Base-by-base conservation (phyloP, 2,329 filamentous ascomycete genomes). In the Fusarium veterinarium region DNA sequence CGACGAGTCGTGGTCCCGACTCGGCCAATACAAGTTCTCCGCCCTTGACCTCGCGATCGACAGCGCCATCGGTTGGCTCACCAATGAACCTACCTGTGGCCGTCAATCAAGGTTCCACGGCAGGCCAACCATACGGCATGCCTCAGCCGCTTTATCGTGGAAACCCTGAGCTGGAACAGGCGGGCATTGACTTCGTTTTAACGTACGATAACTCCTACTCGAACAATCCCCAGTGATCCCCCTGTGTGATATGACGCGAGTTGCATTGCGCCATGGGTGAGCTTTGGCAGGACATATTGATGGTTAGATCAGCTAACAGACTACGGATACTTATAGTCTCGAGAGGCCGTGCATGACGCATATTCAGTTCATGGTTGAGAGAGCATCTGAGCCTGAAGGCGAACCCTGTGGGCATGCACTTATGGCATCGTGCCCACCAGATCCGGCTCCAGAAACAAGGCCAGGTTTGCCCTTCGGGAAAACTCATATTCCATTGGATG, bases 261-360 rank as follows among this genome's bases (percentile, higher is more conserved):
- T 68, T 68, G 57, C 68, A 52, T 69, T 65, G 45, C 64, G 64
- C 65, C 58, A 64, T 64, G 53, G 69, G 71, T 74, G 71, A 72
- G 52, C 63, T 74, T 72, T 73, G 71, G 70, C 61, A 71, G 60
- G 41, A 60, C 60, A 64, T 52, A 25, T 48, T 45, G 42, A 45
- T 42, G 49, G 56, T 76, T 79, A 69, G 78, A 73, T 78, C 79
- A 78, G 81, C 82, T 89, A 83, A 86, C 85, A 79, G 80, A 81
- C 80, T 77, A 79, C 80, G 75, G 77, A 75, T 73, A 72, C 73
- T 77, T 88, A 87, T 92, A 93, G 88, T 80, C 92, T 97, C 82
- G 95, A 98, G 86, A 93, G 92, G 80, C 94, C 95, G 58, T 98
- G 96, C 86, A 97, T 97, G 89, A 91, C 95, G 76, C 95, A 97